phyloP scores from a whole-genome alignment of 495 filamentous ascomycete genomes.

The Haplographium delicatum region DNA sequence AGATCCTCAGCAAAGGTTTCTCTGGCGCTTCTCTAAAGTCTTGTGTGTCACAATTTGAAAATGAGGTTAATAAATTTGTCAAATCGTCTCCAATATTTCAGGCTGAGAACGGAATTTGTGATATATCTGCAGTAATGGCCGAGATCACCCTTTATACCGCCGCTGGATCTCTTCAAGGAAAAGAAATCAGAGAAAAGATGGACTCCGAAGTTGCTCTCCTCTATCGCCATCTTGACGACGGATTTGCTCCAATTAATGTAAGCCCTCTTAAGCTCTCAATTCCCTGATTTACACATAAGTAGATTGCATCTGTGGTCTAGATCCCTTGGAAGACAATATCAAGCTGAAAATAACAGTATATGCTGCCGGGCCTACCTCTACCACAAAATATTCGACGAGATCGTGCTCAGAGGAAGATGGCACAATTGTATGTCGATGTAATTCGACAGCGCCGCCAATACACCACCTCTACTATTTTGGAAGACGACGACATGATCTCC shows the following conservation, averaged over 20 bases:
- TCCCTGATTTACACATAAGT: too few species aligned
- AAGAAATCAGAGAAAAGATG: slow-evolving; percentile 70
- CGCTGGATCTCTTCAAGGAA: slow-evolving; percentile 70
- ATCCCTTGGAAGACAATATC: too few species aligned
- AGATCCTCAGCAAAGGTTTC: too few species aligned
- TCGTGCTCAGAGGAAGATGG: slow-evolving; percentile 64
- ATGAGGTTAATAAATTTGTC: slow-evolving; percentile 66
- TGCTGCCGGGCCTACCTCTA: slow-evolving; percentile 75
- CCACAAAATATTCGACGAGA: slow-evolving; percentile 77
- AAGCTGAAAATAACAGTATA: too few species aligned
- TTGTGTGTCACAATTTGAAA: slow-evolving; percentile 71
- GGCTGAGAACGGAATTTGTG: slow-evolving; percentile 54
- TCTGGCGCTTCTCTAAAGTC: too few species aligned
- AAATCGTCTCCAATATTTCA: slow-evolving; percentile 61
- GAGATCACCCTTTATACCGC: slow-evolving; percentile 84
- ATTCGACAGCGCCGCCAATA: slow-evolving; percentile 55
- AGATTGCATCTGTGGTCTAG: too few species aligned
- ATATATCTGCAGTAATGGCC: slow-evolving; percentile 65
- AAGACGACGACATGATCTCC: slow-evolving; percentile 65
- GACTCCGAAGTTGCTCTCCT: slow-evolving; percentile 67
- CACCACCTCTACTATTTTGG: slow-evolving; percentile 25
- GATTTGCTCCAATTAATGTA: slow-evolving; percentile 79
- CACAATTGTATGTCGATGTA: slow-evolving; percentile 70
- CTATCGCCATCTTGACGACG: slow-evolving; percentile 77
- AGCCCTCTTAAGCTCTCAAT: too few species aligned